Conservation (phyloP, 768 basidiomycete genomes). For the Lentinus tigrinus region DNA sequence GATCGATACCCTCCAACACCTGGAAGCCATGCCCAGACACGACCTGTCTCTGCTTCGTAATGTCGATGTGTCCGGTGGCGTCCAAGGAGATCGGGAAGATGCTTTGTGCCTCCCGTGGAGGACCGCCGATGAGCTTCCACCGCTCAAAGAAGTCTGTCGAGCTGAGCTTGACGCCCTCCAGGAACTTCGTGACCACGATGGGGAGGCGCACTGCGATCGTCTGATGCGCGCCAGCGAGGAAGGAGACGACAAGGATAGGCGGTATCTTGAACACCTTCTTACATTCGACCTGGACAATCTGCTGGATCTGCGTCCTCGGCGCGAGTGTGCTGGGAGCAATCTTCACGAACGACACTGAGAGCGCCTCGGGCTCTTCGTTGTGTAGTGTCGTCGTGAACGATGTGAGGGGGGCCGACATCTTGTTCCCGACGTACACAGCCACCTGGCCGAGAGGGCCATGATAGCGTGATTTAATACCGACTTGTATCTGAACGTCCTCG, state of each 20-base stretch:
- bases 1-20: constrained; percentile 82
- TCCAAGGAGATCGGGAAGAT: constrained; percentile 81
- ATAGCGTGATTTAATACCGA: constrained; percentile 95
- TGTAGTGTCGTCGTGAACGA: constrained; percentile 86
- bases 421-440: constrained; percentile 96
- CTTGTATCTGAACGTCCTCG: constrained; percentile 93
- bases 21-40: constrained; percentile 77
- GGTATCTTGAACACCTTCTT: constrained; percentile 76
- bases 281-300: constrained; percentile 93
- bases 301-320: constrained; percentile 86
- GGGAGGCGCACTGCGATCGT: constrained; percentile 82
- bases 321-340: constrained; percentile 82
- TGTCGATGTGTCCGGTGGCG: constrained; percentile 68
- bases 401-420: constrained; percentile 82
- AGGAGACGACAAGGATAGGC: constrained; percentile 85
- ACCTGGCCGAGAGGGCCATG: constrained; percentile 93
- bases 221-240: constrained; percentile 90
- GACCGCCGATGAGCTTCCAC: constrained; percentile 96
- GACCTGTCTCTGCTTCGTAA: constrained; percentile 69
- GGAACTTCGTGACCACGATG: constrained; percentile 85
- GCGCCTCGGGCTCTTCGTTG: constrained; percentile 68
- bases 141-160: constrained; percentile 92
- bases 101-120: constrained; percentile 87
- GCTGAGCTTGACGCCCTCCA: constrained; percentile 87
- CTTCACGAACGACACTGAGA: constrained; percentile 85